Percentiles rank a stretch among this genome's conserved stretches.
Conservation (phyloP, 2,329 filamentous ascomycete species). For the Claviceps paspali region DNA sequence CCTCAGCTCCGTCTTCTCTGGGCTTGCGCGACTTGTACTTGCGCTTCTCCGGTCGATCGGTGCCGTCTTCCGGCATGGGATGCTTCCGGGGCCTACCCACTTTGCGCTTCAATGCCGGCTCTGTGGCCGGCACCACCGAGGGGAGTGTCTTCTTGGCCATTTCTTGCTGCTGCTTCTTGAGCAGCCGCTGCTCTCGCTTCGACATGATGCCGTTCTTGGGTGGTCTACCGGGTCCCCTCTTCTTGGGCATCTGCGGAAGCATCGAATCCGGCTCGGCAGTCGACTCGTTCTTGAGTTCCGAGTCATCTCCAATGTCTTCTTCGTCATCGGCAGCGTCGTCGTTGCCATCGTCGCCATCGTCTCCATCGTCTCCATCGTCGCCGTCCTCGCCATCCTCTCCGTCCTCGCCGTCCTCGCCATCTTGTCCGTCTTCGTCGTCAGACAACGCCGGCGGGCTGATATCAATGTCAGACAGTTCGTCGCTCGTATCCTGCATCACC, state of each 20-base stretch:
- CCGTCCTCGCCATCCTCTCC: background rate
- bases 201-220: slow-evolving; percentile 77
- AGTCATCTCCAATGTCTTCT: slow-evolving; percentile 7
- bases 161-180: slow-evolving; percentile 40
- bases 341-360: slow-evolving; percentile 11
- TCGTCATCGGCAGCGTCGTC: slow-evolving; percentile 10
- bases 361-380: slow-evolving; percentile 6
- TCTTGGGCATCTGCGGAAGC: slow-evolving; percentile 38
- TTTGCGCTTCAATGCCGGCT: slow-evolving; percentile 44
- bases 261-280: slow-evolving; percentile 19
- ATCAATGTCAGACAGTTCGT: slow-evolving; percentile 31
- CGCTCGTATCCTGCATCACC: slow-evolving; percentile 40
- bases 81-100: slow-evolving; percentile 52
- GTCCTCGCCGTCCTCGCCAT: slow-evolving; percentile 9
- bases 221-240: slow-evolving; percentile 63
- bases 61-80: slow-evolving; percentile 39
- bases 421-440: slow-evolving; percentile 21
- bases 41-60: slow-evolving; percentile 43
- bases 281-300: slow-evolving; percentile 15
- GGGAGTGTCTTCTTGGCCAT: slow-evolving; percentile 35
- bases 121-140: slow-evolving; percentile 26
- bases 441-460: slow-evolving; percentile 25
- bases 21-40: slow-evolving; percentile 50
- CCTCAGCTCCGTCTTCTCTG: slow-evolving; percentile 39
- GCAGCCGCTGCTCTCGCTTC: slow-evolving; percentile 52